Evolutionary conservation across 352 stramenopile species (phyloP), one percentile per base, ranked within the genome.

Genomic region (Lagenidium giganteum): DNA sequence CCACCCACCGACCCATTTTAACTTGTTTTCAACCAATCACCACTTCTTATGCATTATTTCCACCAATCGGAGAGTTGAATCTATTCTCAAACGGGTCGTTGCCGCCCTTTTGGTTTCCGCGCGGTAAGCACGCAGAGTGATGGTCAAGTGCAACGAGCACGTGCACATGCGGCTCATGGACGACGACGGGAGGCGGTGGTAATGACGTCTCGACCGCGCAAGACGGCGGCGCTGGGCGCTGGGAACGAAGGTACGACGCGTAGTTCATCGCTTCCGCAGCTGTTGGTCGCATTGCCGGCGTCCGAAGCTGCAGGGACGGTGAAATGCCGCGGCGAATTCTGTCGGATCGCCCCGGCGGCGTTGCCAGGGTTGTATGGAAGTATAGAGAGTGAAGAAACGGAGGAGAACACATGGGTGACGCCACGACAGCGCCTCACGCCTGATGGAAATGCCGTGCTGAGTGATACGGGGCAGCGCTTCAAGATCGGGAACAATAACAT

Each of bases 401-500:
- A n/a, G n/a, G n/a, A n/a, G n/a, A n/a, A n/a, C n/a, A n/a, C n/a
- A n/a, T n/a, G n/a, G n/a, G n/a, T n/a, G n/a, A 20, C 22, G 8
- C 22, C 33, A 9, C 4, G 17, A 21, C n/a, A 29, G 7, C 34
- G 52, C 27, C 25, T 27, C 26, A 50, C 56, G 18, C 33, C 54
- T 22, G 28, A 38, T 12, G 39, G n/a, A 1, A 30, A 57, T 8
- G 23, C 3, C 8, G 37, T 49, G 16, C 5, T 87, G 4, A 29
- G 47, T 12, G 79, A 89, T 38, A 53, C 44, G 1, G 74, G 74
- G 0, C 54, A 76, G 25, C 69, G 79, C 14, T 80, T 70, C 55
- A 85, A 87, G 32, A 76, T 89, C 18, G 65, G 76, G 17, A 82
- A 87, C 61, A 89, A 87, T 47, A 87, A 78, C 31, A 31, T 92